A percentile compares a stretch with the other conserved stretches of the same genome.
Conservation (phyloP, 2,329 filamentous ascomycete species). For the Fusarium tuaranense region DNA sequence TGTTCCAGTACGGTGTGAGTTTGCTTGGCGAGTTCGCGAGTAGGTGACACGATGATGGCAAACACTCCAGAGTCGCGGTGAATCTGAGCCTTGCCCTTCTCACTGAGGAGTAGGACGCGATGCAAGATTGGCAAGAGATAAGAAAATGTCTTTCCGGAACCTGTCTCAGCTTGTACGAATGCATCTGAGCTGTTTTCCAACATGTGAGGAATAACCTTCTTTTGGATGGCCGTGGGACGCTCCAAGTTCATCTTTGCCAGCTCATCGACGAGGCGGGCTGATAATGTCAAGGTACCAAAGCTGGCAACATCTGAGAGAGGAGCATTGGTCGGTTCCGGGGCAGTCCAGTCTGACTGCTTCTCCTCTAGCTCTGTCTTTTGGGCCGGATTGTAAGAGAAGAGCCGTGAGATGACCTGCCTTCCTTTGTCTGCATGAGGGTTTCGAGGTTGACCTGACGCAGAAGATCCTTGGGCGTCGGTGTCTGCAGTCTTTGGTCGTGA, state of each 20-base stretch:
- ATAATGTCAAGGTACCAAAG: slow-evolving; percentile 88
- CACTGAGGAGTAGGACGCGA: slow-evolving; percentile 82
- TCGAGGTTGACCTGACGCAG: slow-evolving; percentile 32
- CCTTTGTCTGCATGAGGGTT: slow-evolving; percentile 40
- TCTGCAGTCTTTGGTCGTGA: slow-evolving; percentile 26
- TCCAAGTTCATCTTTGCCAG: slow-evolving; percentile 89
- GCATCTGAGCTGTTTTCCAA: slow-evolving; percentile 86
- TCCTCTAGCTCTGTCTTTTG: slow-evolving; percentile 73
- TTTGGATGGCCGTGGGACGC: slow-evolving; percentile 94
- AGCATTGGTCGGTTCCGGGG: slow-evolving; percentile 86
- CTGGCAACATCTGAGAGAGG: slow-evolving; percentile 87
- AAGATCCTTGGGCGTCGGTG: slow-evolving; percentile 27
- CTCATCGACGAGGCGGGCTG: slow-evolving; percentile 82
- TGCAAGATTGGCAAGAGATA: slow-evolving; percentile 95
- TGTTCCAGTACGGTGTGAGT: slow-evolving; percentile 89
- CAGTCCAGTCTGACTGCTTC: slow-evolving; percentile 61
- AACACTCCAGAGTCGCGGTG: slow-evolving; percentile 91
- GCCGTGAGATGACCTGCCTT: slow-evolving; percentile 82
- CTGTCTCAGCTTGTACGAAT: slow-evolving; percentile 96
- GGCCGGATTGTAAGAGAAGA: slow-evolving; percentile 90
- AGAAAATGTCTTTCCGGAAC: slow-evolving; percentile 97
- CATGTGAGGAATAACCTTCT: slow-evolving; percentile 85
- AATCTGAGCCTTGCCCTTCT: slow-evolving; percentile 68
- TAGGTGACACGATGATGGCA: slow-evolving; percentile 93
- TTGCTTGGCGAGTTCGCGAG: slow-evolving; percentile 93